Evolutionary conservation across 2,329 filamentous ascomycete species (phyloP), one percentile per base, ranked within the genome.

Genomic region (Penicillium sp.): DNA sequence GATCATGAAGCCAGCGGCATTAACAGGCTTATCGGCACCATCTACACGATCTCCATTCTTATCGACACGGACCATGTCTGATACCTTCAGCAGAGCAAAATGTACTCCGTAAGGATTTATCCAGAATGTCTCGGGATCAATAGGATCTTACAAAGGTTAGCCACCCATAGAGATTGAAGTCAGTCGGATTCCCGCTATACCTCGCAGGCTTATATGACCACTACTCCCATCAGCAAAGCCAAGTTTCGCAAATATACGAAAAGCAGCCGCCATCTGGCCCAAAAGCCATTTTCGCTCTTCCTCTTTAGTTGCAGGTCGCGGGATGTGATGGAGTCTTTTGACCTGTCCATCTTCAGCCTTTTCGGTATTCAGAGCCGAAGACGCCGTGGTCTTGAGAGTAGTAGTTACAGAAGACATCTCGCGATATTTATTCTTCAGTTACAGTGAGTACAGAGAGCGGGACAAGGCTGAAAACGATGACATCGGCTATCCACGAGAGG

Each of bases 1-100:
- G 45, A 80, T 81, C 64, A 76, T 75, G 60, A 77, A 80, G 0
- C 75, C 78, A 0, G 78, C 77, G 0, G 71, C 71, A 56, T 81
- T 80, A 33, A 79, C 67, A 8, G 72, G 60, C 13, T 70, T 62
- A 21, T 70, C 64, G 19, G 73, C 74, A 8, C 76, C 77, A 24
- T 72, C 75, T 34, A 79, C 69, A 18, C 76, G 68, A 33, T 75
- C 62, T 10, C 78, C 79, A 10, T 71, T 48, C 37, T 77, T 68
- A 54, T 78, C 68, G 4, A 81, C 75, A 9, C 69, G 70, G 28
- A 81, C 77, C 40, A 81, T 69, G 57, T 81, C 78, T 5, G 70
- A 75, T n/a, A 73, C 74, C 45, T 69, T 78, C 28, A 81, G 70
- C 8, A 74, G 56, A 16, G 66, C 69, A 59, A 80, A 81, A 6